Percentiles rank a stretch among this genome's conserved stretches.
phyloP scores from a whole-genome alignment of 768 basidiomycete genomes.

The Calocera cornea region DNA sequence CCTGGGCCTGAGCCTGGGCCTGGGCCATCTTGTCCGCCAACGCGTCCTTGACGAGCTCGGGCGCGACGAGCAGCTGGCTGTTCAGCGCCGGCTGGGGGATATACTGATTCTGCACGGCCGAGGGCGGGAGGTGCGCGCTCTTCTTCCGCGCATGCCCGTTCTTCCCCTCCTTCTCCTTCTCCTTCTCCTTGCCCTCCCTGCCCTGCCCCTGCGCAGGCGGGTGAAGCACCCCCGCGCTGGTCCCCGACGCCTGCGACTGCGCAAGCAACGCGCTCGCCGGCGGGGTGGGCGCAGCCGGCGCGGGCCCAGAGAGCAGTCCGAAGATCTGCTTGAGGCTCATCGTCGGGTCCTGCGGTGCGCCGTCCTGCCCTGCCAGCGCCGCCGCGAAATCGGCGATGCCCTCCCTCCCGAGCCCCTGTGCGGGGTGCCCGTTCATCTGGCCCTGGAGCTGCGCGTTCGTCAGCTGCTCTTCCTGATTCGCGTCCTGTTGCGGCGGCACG shows the following conservation, averaged over 20 bases:
- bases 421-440: not conserved
- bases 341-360: not conserved
- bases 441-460: not conserved
- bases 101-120: not conserved
- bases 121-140: not conserved
- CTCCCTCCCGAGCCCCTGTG: not conserved
- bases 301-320: not conserved
- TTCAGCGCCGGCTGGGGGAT: conserved; percentile 1
- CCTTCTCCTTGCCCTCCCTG: not conserved
- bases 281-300: not conserved
- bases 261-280: not conserved
- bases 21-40: not conserved
- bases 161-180: not conserved
- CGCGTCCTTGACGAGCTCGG: not conserved
- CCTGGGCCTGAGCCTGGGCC: not conserved
- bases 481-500: not conserved
- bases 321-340: not conserved
- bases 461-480: not conserved
- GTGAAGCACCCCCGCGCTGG: not conserved
- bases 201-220: not conserved
- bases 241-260: not conserved
- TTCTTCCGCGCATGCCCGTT: not conserved
- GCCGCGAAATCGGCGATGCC: not conserved
- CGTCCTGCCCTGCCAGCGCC: not conserved
- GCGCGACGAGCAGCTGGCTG: not conserved